Percentiles rank a stretch among this genome's conserved stretches.
These are phyloP conservation scores for Penicillium pancosmium DNA, from an alignment of 495 filamentous ascomycete genomes.

Conservation along the genomic window DNA sequence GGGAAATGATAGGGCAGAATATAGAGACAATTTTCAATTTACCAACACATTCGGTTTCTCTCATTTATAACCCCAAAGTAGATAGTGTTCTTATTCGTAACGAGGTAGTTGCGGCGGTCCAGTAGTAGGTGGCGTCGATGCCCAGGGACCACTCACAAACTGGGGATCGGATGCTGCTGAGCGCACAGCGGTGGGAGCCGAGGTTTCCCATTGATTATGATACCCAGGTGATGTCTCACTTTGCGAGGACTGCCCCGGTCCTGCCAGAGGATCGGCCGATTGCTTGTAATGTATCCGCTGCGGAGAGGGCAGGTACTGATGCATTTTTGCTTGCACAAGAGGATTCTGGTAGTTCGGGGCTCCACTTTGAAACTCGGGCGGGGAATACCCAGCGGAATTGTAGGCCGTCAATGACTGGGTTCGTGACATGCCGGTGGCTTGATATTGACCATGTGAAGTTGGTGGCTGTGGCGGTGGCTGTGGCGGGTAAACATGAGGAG, in stretches of 20 bases:
- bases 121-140: constrained; percentile 18
- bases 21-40: not conserved
- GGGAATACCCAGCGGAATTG: constrained; percentile 4
- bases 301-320: constrained; percentile 15
- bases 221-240: not conserved
- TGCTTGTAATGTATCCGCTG: not conserved
- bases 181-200: not conserved
- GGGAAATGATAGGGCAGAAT: too few relatives aligned
- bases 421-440: constrained; percentile 15
- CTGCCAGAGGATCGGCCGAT: not conserved
- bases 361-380: not conserved
- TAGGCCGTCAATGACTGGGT: constrained; percentile 10
- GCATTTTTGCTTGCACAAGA: constrained; percentile 10
- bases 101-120: constrained; percentile 4
- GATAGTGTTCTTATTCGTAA: not conserved
- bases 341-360: constrained; percentile 21
- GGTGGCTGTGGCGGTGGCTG: constrained; percentile 8
- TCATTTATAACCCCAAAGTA: not conserved
- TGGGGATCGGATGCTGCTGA: constrained; percentile 19
- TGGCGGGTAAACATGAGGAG: constrained; percentile 18
- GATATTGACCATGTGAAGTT: constrained; percentile 15
- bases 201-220: not conserved
- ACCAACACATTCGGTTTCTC: too few relatives aligned
- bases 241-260: constrained; percentile 4
- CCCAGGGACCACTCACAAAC: constrained; percentile 34